Percentiles rank a stretch among this genome's conserved stretches.
These are phyloP conservation scores for Mytilinidion resinicola DNA, from an alignment of 495 filamentous ascomycete species.

Conservation along the genomic window DNA sequence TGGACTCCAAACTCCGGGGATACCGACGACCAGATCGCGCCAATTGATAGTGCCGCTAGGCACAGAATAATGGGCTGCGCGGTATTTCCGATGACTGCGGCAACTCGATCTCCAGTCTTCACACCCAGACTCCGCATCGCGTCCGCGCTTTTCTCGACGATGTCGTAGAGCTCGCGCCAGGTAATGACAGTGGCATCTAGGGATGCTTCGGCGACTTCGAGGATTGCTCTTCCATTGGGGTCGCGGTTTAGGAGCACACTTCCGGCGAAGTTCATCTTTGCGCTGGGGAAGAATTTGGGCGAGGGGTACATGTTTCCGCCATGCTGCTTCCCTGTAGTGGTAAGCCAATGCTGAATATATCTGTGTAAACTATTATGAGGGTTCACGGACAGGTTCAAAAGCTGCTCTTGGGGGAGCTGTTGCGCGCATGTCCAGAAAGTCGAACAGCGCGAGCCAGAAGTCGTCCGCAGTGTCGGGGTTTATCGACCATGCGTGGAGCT, in stretches of 20 bases:
- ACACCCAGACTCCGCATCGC: not conserved
- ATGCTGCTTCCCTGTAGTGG: not conserved
- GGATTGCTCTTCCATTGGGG: not conserved
- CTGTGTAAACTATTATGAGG: not conserved
- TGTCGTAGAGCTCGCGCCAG: not conserved
- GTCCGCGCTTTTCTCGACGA: not conserved
- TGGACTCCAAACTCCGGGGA: constrained; percentile 7
- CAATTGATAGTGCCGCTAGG: not conserved
- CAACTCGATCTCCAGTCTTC: constrained; percentile 1
- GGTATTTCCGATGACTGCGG: not conserved
- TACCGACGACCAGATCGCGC: constrained; percentile 3
- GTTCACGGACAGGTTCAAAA: not conserved
- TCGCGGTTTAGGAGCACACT: not conserved
- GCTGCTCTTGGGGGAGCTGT: not conserved
- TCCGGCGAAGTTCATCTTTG: not conserved
- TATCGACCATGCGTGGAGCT: constrained; percentile 1
- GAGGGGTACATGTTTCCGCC: not conserved
- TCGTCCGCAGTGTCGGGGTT: not conserved
- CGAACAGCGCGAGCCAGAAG: not conserved
- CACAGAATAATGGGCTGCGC: constrained; percentile 1
- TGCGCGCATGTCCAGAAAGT: not conserved
- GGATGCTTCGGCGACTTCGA: not conserved
- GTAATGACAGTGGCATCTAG: not conserved
- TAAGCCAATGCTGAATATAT: not conserved
- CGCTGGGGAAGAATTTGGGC: not conserved